Base-by-base conservation (phyloP, 2,329 filamentous ascomycete genomes). In the Huntiella savannae region DNA sequence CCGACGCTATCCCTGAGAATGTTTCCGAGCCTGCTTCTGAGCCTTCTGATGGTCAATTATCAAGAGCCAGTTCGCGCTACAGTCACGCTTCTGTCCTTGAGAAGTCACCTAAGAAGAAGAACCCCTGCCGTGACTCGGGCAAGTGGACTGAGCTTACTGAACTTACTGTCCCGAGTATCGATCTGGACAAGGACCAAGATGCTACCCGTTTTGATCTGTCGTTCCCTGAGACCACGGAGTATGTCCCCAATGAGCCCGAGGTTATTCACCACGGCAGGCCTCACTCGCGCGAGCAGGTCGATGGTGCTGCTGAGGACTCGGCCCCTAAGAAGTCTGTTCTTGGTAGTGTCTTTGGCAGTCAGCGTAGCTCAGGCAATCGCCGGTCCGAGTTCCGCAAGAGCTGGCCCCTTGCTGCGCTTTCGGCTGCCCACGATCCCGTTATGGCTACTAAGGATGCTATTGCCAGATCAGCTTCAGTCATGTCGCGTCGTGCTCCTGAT, bases 61-160 rank as follows among this genome's bases (percentile, higher is more conserved):
- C 48, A 40, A 46, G 48, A 49, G 45, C 39, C 13, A 49, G 48
- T 37, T 49, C 48, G 6, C 43, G 47, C 16, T 49, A 49, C 37
- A 46, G 43, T n/a, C 40, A 44, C 2, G 48, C 40, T 3, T 46
- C 40, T 15, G 48, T 41, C 8, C 19, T 49, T 12, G 40, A 22
- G 7, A 33, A 49, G 19, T 42, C 44, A n/a, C 41, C 41, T 22
- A 43, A 44, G 11, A 44, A 46, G 10, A 45, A 43, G 17, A 43
- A 44, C n/a, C 40, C 17, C 28, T 49, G 40, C 40, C 33, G 41
- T 15, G 33, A 46, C 15, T 49, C 48, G 2, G 48, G 44, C 15
- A 44, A 49, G 33, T 49, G 48, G 48, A 49, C 48, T 5, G 48
- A 49, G 35, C 35, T 47, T 15, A 49, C 48, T 28, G 48, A 49